Conservation (phyloP, 495 filamentous ascomycete species). For the Mycothermus thermophilus region DNA sequence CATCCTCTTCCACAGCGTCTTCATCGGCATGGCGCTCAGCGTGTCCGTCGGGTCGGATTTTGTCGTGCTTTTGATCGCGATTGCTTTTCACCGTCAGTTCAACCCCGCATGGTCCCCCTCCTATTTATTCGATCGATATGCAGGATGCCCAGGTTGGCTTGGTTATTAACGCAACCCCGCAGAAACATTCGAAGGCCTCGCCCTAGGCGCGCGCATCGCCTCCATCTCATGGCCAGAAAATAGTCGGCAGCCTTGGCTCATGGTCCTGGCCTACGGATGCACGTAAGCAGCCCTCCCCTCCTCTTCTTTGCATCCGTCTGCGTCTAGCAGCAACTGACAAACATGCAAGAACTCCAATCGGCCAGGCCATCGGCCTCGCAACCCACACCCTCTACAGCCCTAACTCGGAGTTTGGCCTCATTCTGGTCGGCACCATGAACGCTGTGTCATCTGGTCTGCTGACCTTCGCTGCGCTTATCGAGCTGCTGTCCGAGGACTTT, state of each 20-base stretch:
- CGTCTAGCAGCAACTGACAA: too few relatives aligned
- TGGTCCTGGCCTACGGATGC: constrained; percentile 81
- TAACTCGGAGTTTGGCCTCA: constrained; percentile 57
- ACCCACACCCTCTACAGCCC: constrained; percentile 77
- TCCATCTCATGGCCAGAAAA: constrained; percentile 40
- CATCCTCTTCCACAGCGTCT: constrained; percentile 74
- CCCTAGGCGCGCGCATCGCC: constrained; percentile 60
- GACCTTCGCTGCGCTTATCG: constrained; percentile 79
- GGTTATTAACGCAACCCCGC: not conserved
- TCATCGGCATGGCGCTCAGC: constrained; percentile 77
- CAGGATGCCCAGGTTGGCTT: too few relatives aligned
- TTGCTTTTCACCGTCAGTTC: constrained; percentile 52
- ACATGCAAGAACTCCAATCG: constrained; percentile 78
- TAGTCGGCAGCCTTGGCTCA: constrained; percentile 63
- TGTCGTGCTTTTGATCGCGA: constrained; percentile 65
- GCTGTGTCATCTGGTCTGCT: constrained; percentile 72
- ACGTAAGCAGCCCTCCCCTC: constrained; percentile 10
- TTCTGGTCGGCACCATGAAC: constrained; percentile 88
- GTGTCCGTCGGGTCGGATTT: constrained; percentile 64
- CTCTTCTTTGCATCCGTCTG: not conserved
- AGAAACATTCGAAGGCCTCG: constrained; percentile 59
- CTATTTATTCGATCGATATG: not conserved
- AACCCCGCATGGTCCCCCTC: not conserved
- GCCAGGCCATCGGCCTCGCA: constrained; percentile 77
- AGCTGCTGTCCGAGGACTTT: constrained; percentile 85